Base-by-base conservation (phyloP, 1,284 basidiomycete species). In the Ceratobasidium sp. region DNA sequence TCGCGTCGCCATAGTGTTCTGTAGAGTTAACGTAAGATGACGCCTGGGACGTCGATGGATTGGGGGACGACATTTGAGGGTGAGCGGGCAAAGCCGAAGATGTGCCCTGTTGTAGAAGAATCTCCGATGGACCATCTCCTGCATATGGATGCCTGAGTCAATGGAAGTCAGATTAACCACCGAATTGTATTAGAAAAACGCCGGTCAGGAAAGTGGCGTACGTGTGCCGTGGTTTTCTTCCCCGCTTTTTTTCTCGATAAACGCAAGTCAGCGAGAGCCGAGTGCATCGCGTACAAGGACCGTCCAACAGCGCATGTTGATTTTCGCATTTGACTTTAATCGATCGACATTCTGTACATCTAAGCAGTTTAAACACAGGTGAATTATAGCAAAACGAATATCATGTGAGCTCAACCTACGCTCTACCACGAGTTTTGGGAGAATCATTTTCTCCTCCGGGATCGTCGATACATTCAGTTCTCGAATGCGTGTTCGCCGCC, bases 281-380 rank as follows among this genome's bases (percentile, higher is more conserved):
- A 26, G 33, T 73, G 23, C 71, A 73, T 1, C 71, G 46, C 6
- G 58, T 42, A 26, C 71, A 73, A 4, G 71, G 71, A 12, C 71
- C 71, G 15, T 73, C 71, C 13, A 73, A 26, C 51, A 58, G 26
- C 9, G 71, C 13, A 60, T 73, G 71, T 20, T 73, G 71, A 40
- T 73, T 73, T 55, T 73, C 71, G 49, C 71, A 73, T 53, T 63
- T 73, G 20, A 73, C 71, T 42, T 73, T 73, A 44, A 73, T 73
- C 33, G 71, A 73, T 46, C 71, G 71, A 26, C 71, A 73, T 58
- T 73, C 71, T 28, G 71, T 73, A 46, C 71, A 73, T 7, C 71
- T 73, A 33, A 10, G 39, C 44, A 7, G 39, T 12, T 3, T 23
- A 51, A 44, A n/a, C n/a, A 53, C 26, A 64, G n/a, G 28, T 69